Base-by-base conservation (phyloP, 2,329 filamentous ascomycete species). In the Colletotrichum coccodes region DNA sequence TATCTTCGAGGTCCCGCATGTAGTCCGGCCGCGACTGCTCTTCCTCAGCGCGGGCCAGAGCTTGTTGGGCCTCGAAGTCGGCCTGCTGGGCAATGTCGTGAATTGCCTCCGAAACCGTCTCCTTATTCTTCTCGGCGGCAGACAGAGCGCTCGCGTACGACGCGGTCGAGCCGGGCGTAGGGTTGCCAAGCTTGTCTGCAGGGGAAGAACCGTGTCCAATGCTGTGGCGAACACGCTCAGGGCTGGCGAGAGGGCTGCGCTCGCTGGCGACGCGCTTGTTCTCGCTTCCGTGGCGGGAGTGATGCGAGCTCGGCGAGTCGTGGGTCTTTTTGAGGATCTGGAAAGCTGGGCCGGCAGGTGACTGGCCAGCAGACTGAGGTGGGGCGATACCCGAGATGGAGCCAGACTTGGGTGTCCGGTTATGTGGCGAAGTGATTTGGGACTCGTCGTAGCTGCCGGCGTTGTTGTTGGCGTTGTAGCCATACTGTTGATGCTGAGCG, bases 51-150 rank as follows among this genome's bases (percentile, higher is more conserved):
- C 87, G 82, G 54, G 86, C 88, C 64, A 94, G 80, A 52, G 91
- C 90, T 75, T 92, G 87, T 73, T 90, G 89, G 3, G 92, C 90
- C 74, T 87, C 84, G 8, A 80, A 78, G 69, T 87, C 81, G 23
- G 79, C 85, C 72, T 82, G 80, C 57, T 78, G 78, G 49, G 91
- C 92, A 71, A 94, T 83, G 47, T 90, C 90, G 72, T 84, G 87
- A 46, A 94, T 84, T 30, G 92, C 90, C 64, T 93, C 89, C 23
- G 91, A 85, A 34, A 96, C 92, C 57, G 90, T 92, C 78, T 94
- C 91, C 72, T 84, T 89, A 60, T 80, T 78, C 52, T 79, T 75
- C 9, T 75, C 72, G 52, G 70, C 70, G 32, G 74, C 49, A 52
- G 49, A 70, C 53, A 70, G 42, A n/a, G 63, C 11, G 59, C 63